Evolutionary conservation across 2,329 filamentous ascomycete species (phyloP).

Genomic region (Aspergillus ochraceus): DNA sequence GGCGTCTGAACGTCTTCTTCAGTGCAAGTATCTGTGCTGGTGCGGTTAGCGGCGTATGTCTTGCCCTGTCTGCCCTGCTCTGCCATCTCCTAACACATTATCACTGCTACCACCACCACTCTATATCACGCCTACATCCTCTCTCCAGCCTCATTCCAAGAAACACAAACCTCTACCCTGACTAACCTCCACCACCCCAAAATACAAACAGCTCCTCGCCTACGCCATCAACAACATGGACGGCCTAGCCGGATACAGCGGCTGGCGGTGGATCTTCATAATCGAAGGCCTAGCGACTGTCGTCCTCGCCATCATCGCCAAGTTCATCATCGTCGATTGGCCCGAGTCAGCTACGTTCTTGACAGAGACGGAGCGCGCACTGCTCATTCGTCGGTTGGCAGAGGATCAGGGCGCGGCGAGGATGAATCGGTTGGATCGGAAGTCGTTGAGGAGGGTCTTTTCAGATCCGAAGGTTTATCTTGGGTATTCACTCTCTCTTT

Average conservation of each 20-base stretch:
- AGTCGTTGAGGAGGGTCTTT: constrained; percentile 49
- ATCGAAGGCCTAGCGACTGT: constrained; percentile 52
- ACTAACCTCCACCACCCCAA: too few species aligned
- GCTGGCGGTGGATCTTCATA: constrained; percentile 53
- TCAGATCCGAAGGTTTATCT: constrained; percentile 42
- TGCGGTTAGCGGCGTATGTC: constrained; percentile 39
- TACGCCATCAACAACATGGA: constrained; percentile 44
- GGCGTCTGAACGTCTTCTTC: constrained; percentile 39
- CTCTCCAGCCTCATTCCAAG: too few species aligned
- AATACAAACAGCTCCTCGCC: constrained; percentile 36
- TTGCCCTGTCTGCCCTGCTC: neutral
- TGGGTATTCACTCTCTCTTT: constrained; percentile 27
- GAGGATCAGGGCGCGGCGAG: constrained; percentile 46
- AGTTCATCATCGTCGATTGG: constrained; percentile 50
- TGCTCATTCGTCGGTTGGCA: constrained; percentile 45
- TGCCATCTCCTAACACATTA: too few species aligned
- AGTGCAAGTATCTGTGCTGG: constrained; percentile 40
- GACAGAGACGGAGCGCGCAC: constrained; percentile 44
- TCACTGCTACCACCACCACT: neutral
- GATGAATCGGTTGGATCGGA: constrained; percentile 56
- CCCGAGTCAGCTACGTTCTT: constrained; percentile 49
- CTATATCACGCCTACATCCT: too few species aligned
- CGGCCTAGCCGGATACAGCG: constrained; percentile 39
- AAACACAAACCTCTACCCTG: too few species aligned
- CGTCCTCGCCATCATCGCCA: constrained; percentile 48